A percentile compares a stretch with the other conserved stretches of the same genome.
These are phyloP conservation scores for Ensete ventricosum DNA, from an alignment of 176 grass and related monocot genomes.

Conservation along the genomic window DNA sequence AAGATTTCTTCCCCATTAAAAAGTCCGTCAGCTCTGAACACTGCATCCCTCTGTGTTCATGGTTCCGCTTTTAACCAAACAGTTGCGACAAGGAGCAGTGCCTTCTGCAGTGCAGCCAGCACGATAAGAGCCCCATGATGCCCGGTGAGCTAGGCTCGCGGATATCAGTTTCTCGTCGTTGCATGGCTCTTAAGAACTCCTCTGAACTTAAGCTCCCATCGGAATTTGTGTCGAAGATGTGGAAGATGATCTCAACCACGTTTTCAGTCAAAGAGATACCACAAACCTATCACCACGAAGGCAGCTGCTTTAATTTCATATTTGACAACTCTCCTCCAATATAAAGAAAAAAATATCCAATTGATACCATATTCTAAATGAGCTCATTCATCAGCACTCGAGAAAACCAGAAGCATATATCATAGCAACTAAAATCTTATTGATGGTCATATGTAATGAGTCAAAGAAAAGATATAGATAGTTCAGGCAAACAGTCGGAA, in stretches of 20 bases:
- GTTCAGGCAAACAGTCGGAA: background rate
- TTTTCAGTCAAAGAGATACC: conserved; percentile 55
- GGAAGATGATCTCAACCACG: conserved; percentile 67
- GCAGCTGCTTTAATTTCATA: conserved; percentile 10
- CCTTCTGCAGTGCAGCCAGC: conserved; percentile 50
- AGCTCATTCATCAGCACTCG: background rate
- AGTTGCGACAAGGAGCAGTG: conserved; percentile 18
- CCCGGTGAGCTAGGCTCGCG: conserved; percentile 40
- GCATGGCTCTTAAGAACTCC: conserved; percentile 70
- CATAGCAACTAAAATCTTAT: background rate
- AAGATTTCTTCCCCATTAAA: too few relatives aligned
- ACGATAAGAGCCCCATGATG: conserved; percentile 38
- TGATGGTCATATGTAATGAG: background rate
- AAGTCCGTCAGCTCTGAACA: too few relatives aligned
- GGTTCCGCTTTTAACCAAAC: background rate
- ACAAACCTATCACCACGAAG: conserved; percentile 44
- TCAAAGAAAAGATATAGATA: background rate
- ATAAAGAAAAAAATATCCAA: background rate
- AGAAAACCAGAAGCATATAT: background rate
- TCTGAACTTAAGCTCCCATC: conserved; percentile 65
- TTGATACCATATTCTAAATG: background rate
- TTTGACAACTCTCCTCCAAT: background rate
- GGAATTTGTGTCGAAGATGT: conserved; percentile 58
- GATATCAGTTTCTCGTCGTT: conserved; percentile 63
- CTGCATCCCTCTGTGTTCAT: too few relatives aligned